Evolutionary conservation across 371 early-diverging fungal species (phyloP).

Genomic region (Circinella minor): DNA sequence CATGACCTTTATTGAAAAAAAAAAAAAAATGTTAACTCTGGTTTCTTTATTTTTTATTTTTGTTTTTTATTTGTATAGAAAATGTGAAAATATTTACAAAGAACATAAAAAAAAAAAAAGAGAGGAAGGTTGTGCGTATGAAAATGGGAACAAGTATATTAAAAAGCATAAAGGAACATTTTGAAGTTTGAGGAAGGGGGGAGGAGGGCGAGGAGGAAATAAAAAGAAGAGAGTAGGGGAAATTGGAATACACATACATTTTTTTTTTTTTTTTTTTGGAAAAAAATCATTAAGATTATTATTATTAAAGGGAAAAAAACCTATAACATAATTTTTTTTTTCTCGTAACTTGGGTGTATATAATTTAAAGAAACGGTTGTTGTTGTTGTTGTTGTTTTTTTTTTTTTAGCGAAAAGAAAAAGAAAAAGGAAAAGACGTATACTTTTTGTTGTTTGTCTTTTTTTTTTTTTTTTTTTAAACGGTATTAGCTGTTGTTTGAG

Average conservation of each 20-base stretch:
- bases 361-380: too few species aligned
- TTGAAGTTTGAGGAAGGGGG: background rate
- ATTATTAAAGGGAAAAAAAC: too few species aligned
- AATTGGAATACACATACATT: too few species aligned
- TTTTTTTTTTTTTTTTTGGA: too few species aligned
- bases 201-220: background rate
- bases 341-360: too few species aligned
- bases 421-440: background rate
- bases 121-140: too few species aligned
- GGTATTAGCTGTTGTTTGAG: background rate
- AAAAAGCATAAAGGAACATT: too few species aligned
- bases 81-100: constrained; percentile 8
- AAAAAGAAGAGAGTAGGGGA: too few species aligned
- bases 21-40: background rate
- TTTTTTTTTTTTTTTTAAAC: constrained; percentile 5
- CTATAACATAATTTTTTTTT: too few species aligned
- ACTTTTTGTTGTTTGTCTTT: background rate
- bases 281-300: too few species aligned
- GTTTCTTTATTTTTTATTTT: background rate
- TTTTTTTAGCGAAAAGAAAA: background rate
- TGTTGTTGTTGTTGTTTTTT: too few species aligned
- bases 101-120: background rate
- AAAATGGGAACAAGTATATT: too few species aligned
- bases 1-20: background rate
- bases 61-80: background rate